Evolutionary conservation across 192 early-diverging fungal genomes (phyloP), one percentile per base, ranked within the genome.

Genomic region (Fimicolochytrium jonesii): DNA sequence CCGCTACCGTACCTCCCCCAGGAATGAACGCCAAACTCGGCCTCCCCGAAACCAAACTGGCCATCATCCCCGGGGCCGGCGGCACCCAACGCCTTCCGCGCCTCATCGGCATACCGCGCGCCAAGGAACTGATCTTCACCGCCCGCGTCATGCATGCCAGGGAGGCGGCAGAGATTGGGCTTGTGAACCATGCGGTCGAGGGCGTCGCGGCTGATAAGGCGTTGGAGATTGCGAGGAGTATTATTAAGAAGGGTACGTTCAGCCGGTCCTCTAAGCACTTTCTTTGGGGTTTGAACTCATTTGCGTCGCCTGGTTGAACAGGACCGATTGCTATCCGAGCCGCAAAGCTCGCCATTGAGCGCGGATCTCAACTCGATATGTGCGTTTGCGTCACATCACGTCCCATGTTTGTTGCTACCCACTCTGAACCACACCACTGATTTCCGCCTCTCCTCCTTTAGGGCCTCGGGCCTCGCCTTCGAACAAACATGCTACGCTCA

Each of bases 11-110:
- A n/a, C n/a, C n/a, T n/a, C n/a, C n/a, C n/a, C n/a, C n/a, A n/a
- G 82, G 80, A 15, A 59, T 69, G 26, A 66, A 81, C 33, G 89
- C 92, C 25, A 84, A 88, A 54, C 74, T 98, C 39, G 94, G 94
- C 10, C 75, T 98, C 42, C 87, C 91, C 2, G 95, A 98, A 71
- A 95, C 95, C 1, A 86, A 82, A 44, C 79, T 97, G 20, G 94
- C 90, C 33, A 97, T 98, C 54, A 97, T 98, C 53, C 95, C 95
- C 28, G 95, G 95, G 83, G 93, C 95, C 37, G 95, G 95, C 23
- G 95, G 95, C 30, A 98, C 95, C 6, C 91, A 95, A 72, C 84
- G 94, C 25, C 76, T 97, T 35, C 84, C 93, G 30, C 79, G 91
- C 25, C 69, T 97, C 44, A 91, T 98, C 55, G 95, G 95, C 4